Percentiles rank a stretch among this genome's conserved stretches.
These are phyloP conservation scores for Trifolium dubium DNA, from an alignment of 306 rosid species.

Conservation along the genomic window DNA sequence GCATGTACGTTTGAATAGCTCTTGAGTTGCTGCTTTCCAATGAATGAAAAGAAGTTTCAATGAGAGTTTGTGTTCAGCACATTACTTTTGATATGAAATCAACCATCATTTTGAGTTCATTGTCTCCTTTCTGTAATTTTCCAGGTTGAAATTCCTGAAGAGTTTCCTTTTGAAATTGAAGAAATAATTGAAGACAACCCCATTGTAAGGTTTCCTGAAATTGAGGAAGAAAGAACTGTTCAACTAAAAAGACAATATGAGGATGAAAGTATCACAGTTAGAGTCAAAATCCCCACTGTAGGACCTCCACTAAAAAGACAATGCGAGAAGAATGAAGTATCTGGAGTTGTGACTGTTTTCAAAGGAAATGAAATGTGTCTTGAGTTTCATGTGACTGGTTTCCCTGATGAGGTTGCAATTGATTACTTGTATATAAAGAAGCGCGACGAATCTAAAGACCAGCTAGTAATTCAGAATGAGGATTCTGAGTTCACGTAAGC, in stretches of 20 bases:
- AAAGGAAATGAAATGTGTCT: constrained; percentile 60
- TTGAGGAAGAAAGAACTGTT: constrained; percentile 77
- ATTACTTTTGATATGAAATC: constrained; percentile 4
- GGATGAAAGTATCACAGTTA: constrained; percentile 71
- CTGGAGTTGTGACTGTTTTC: constrained; percentile 67
- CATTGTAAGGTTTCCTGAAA: no score
- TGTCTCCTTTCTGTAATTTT: constrained; percentile 15
- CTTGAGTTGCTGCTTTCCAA: no score
- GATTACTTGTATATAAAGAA: constrained; percentile 73
- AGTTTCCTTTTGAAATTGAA: constrained; percentile 77
- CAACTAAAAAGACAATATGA: constrained; percentile 60
- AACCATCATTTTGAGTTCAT: neutral
- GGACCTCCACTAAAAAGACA: constrained; percentile 45
- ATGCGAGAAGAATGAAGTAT: constrained; percentile 41
- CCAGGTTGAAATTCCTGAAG: constrained; percentile 53
- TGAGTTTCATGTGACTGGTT: constrained; percentile 82
- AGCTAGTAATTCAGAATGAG: constrained; percentile 58
- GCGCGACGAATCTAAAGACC: constrained; percentile 57
- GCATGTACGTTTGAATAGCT: neutral
- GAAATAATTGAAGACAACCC: no score
- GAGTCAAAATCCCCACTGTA: constrained; percentile 68
- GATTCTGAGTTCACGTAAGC: constrained; percentile 84
- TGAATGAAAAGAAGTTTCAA: neutral
- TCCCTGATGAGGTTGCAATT: constrained; percentile 64
- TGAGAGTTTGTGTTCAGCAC: neutral